phyloP scores from a whole-genome alignment of 2,329 filamentous ascomycete genomes.

The Gremmenia infestans region DNA sequence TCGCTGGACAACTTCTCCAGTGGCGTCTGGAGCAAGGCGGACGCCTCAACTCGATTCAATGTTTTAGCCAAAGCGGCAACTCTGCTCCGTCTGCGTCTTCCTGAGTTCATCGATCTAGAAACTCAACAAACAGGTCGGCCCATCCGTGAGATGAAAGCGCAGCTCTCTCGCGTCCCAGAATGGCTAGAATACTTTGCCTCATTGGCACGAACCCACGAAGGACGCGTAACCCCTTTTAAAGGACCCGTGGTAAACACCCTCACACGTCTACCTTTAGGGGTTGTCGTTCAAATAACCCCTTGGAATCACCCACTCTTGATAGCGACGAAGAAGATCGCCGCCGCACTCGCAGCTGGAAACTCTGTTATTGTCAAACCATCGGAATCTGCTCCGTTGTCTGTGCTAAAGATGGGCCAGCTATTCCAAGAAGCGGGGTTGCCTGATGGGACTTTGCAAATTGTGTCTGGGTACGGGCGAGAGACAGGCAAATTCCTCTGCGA shows the following conservation, averaged over 20 bases:
- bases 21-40: conserved; percentile 15
- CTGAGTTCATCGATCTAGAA: conserved; percentile 56
- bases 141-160: conserved; percentile 65
- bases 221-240: conserved; percentile 58
- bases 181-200: conserved; percentile 71
- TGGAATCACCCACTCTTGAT: conserved; percentile 57
- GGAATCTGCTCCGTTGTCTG: conserved; percentile 39
- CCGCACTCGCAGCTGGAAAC: conserved; percentile 33
- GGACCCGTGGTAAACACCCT: conserved; percentile 55
- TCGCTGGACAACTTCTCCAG: conserved; percentile 17
- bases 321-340: conserved; percentile 42
- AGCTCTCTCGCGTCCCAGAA: conserved; percentile 58
- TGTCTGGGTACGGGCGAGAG: conserved; percentile 48
- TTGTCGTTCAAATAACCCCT: conserved; percentile 52
- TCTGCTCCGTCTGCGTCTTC: conserved; percentile 48
- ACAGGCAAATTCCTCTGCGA: conserved; percentile 51
- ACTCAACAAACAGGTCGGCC: conserved; percentile 64
- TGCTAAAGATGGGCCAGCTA: conserved; percentile 35
- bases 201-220: conserved; percentile 61
- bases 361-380: conserved; percentile 35
- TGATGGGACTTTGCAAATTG: conserved; percentile 38
- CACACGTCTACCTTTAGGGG: conserved; percentile 51
- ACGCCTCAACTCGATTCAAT: conserved; percentile 44
- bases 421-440: conserved; percentile 40
- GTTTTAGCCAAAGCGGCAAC: conserved; percentile 56